These are phyloP conservation scores for Alternaria burnsii DNA, from an alignment of 2,329 filamentous ascomycete genomes.

Conservation along the genomic window DNA sequence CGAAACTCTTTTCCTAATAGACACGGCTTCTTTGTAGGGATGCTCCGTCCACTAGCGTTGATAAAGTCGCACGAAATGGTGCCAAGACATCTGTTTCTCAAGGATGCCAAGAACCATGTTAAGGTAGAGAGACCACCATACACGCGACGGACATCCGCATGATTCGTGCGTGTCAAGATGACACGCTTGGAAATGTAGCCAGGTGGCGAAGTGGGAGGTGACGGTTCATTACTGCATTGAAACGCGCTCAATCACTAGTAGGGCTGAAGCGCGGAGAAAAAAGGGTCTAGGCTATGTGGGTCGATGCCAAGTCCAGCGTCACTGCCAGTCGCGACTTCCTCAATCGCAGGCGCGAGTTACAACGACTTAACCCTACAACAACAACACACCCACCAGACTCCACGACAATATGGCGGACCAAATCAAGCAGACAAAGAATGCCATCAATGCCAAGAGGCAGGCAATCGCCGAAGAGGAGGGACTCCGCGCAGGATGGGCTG, in stretches of 20 bases:
- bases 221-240: neutral
- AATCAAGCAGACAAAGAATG: constrained; percentile 37
- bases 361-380: constrained; percentile 1
- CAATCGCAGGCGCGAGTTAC: constrained; percentile 12
- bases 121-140: neutral
- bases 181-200: neutral
- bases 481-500: constrained; percentile 30
- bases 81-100: neutral
- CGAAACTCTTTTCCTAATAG: neutral
- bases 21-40: neutral
- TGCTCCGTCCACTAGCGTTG: neutral
- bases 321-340: constrained; percentile 20
- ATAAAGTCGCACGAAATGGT: neutral
- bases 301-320: constrained; percentile 26
- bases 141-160: neutral
- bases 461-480: constrained; percentile 32
- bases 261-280: constrained; percentile 25
- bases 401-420: constrained; percentile 32
- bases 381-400: constrained; percentile 6
- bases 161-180: neutral
- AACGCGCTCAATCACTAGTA: constrained; percentile 6
- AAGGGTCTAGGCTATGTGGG: constrained; percentile 19
- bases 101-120: neutral
- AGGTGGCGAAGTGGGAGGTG: neutral
- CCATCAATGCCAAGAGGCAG: constrained; percentile 38